Conservation (phyloP, 208 protist genomes). For the Leishmania turanica region DNA sequence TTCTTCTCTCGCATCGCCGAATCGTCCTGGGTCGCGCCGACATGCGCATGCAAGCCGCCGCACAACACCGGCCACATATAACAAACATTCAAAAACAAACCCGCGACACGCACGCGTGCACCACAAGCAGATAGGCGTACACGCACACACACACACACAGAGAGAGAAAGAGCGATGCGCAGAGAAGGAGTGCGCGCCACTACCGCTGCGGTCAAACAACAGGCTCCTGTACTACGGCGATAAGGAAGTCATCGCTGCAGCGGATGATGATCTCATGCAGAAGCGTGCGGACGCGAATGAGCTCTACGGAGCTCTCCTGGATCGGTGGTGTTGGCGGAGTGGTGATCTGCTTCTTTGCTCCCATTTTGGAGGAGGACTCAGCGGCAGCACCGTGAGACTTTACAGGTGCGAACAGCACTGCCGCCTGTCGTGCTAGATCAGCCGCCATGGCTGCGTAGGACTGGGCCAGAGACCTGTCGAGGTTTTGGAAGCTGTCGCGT, state of each 20-base stretch:
- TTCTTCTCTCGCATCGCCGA: background rate
- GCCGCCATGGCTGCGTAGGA: slow-evolving; percentile 63
- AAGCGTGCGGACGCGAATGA: slow-evolving; percentile 71
- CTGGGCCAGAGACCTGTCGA: slow-evolving; percentile 70
- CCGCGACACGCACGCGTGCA: background rate
- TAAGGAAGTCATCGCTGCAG: slow-evolving; percentile 68
- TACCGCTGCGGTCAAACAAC: slow-evolving; percentile 33
- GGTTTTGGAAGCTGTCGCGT: slow-evolving; percentile 81
- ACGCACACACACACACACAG: background rate
- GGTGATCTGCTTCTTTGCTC: slow-evolving; percentile 7
- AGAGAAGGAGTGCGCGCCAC: background rate
- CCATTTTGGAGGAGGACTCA: slow-evolving; percentile 1
- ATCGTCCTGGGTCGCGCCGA: background rate
- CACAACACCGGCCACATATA: background rate
- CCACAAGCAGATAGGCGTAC: background rate
- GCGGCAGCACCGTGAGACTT: slow-evolving; percentile 6
- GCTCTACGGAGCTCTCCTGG: slow-evolving; percentile 56
- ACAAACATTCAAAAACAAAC: background rate
- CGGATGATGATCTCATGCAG: slow-evolving; percentile 83
- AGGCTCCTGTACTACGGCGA: slow-evolving; percentile 85
- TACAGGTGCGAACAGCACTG: slow-evolving; percentile 23
- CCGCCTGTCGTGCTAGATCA: slow-evolving; percentile 42
- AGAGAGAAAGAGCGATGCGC: background rate
- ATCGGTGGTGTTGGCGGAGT: slow-evolving; percentile 24
- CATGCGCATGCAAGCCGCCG: background rate